A percentile compares a stretch with the other conserved stretches of the same genome.
Evolutionary conservation across 768 basidiomycete genomes (phyloP).

Genomic region (Mycena polygramma): DNA sequence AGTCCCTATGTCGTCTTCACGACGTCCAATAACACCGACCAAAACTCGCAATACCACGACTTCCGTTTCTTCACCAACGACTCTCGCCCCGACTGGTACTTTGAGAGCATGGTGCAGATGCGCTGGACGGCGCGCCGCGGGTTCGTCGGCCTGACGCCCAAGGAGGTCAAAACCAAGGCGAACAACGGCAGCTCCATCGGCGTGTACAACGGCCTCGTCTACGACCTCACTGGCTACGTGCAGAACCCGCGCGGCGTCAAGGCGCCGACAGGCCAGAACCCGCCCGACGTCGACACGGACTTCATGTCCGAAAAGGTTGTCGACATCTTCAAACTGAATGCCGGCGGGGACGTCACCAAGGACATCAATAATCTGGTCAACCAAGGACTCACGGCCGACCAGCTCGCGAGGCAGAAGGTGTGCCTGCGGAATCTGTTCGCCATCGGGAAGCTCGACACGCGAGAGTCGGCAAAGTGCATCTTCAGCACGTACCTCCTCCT

Average conservation of each 20-base stretch:
- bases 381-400: slow-evolving; percentile 57
- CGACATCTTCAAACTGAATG: slow-evolving; percentile 79
- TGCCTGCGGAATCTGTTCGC: slow-evolving; percentile 96
- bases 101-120: slow-evolving; percentile 93
- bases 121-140: slow-evolving; percentile 91
- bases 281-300: slow-evolving; percentile 59
- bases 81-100: slow-evolving; percentile 98
- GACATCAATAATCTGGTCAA: slow-evolving; percentile 72
- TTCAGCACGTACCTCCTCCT: slow-evolving; percentile 95
- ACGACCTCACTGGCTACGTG: slow-evolving; percentile 89
- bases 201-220: slow-evolving; percentile 90
- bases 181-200: slow-evolving; percentile 73
- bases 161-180: slow-evolving; percentile 81
- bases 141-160: slow-evolving; percentile 87
- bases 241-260: slow-evolving; percentile 70
- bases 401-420: slow-evolving; percentile 78
- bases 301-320: slow-evolving; percentile 84
- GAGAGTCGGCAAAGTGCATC: slow-evolving; percentile 90
- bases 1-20: slow-evolving; percentile 87
- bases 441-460: slow-evolving; percentile 92
- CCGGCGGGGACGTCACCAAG: slow-evolving; percentile 88
- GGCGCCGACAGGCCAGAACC: slow-evolving; percentile 61
- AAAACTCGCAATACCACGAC: slow-evolving; percentile 91
- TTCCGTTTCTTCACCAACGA: slow-evolving; percentile 93
- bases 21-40: slow-evolving; percentile 81